Conservation (phyloP, 202 grass and related monocot species). For the Elaeis oleifera region DNA sequence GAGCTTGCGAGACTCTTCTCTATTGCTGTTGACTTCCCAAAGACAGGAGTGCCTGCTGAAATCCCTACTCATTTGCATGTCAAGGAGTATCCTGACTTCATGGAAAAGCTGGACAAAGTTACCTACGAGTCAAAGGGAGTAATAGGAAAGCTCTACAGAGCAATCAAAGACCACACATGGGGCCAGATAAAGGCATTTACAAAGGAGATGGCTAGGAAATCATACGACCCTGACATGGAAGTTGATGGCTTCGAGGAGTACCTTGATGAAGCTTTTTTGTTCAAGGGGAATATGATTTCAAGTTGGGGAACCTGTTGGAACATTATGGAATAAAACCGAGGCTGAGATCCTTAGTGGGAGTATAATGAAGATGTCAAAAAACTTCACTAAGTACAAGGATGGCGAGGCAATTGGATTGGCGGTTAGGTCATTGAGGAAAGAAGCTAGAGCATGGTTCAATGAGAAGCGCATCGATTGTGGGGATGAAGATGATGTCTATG, state of each 20-base stretch:
- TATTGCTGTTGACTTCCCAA: conserved; percentile 90
- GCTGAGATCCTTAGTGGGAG: conserved; percentile 76
- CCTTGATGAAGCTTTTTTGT: conserved; percentile 38
- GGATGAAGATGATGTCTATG: conserved; percentile 22
- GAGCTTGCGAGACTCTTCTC: conserved; percentile 66
- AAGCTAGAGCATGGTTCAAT: conserved; percentile 70
- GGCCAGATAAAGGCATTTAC: conserved; percentile 50
- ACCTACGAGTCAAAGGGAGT: conserved; percentile 58
- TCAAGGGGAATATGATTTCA: conserved; percentile 91
- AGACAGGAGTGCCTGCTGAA: conserved; percentile 61
- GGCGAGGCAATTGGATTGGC: conserved; percentile 66
- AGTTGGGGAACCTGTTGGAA: conserved; percentile 76
- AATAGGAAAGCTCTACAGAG: conserved; percentile 73
- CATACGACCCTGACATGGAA: conserved; percentile 75
- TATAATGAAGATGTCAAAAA: conserved; percentile 71
- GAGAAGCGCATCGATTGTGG: conserved; percentile 17
- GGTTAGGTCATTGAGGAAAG: conserved; percentile 64
- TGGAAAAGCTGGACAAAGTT: conserved; percentile 65
- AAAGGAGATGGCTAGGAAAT: conserved; percentile 41
- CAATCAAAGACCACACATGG: conserved; percentile 45
- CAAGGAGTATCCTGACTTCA: conserved; percentile 89
- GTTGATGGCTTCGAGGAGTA: conserved; percentile 57
- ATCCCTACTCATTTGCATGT: conserved; percentile 52
- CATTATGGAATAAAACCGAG: conserved; percentile 85
- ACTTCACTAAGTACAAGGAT: conserved; percentile 63